Conservation (phyloP, 441 rosid species). For the Erysimum cheiri region DNA sequence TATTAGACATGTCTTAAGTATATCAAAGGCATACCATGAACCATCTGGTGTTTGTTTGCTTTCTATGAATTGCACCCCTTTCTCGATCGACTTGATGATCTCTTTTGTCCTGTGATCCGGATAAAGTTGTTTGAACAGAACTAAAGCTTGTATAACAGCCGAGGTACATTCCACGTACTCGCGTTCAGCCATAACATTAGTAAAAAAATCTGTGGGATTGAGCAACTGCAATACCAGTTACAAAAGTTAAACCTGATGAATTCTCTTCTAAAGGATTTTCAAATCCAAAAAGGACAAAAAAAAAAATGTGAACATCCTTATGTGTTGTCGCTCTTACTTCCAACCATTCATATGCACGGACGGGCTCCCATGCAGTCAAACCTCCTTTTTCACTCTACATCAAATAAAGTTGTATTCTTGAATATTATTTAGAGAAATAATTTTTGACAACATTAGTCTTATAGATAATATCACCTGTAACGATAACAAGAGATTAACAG, state of each 20-base stretch:
- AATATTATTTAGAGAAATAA: neutral
- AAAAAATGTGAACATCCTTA: neutral
- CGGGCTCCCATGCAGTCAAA: constrained; percentile 72
- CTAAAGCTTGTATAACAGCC: constrained; percentile 41
- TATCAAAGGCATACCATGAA: constrained; percentile 45
- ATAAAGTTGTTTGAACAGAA: constrained; percentile 41
- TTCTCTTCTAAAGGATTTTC: neutral
- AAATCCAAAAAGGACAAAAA: neutral
- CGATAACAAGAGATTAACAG: constrained; percentile 71
- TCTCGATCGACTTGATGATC: constrained; percentile 39
- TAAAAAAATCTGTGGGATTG: constrained; percentile 48
- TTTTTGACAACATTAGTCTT: neutral
- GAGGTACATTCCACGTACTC: constrained; percentile 51
- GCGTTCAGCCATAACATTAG: constrained; percentile 42
- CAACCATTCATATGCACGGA: constrained; percentile 58
- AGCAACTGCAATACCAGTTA: constrained; percentile 37
- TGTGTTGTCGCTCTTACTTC: constrained; percentile 51
- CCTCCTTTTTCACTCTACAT: constrained; percentile 46
- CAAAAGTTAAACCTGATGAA: neutral
- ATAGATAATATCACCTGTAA: constrained; percentile 52
- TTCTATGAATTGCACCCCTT: constrained; percentile 45
- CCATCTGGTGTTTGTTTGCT: constrained; percentile 45
- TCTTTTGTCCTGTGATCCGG: constrained; percentile 40
- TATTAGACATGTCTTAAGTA: neutral
- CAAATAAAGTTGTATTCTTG: neutral